Evolutionary conservation across 2,329 filamentous ascomycete genomes (phyloP).

Genomic region (Aplosporella prunicola): DNA sequence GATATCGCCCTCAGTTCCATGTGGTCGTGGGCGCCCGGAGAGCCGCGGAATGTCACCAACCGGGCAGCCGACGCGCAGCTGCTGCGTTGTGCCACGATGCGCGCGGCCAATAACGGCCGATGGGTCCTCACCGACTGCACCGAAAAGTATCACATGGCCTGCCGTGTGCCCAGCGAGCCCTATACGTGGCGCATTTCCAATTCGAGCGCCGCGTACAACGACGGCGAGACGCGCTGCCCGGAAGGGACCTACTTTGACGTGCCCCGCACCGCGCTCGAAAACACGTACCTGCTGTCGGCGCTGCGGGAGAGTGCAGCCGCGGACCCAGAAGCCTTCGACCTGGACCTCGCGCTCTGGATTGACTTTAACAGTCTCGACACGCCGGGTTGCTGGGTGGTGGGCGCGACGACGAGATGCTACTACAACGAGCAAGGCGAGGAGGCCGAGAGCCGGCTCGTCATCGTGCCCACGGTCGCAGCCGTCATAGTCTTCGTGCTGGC

Average conservation of each 20-base stretch:
- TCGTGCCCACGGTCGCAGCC: slow-evolving; percentile 53
- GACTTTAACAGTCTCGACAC: slow-evolving; percentile 52
- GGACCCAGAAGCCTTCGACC: slow-evolving; percentile 15
- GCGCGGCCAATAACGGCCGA: slow-evolving; percentile 36
- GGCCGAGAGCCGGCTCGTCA: slow-evolving; percentile 39
- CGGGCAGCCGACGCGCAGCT: slow-evolving; percentile 18
- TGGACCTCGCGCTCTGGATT: slow-evolving; percentile 39
- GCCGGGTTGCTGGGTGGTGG: slow-evolving; percentile 51
- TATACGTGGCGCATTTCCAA: slow-evolving; percentile 49
- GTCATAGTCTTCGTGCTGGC: slow-evolving; percentile 54
- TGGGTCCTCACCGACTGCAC: slow-evolving; percentile 52
- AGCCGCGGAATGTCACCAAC: slow-evolving; percentile 42
- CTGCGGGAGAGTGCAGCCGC: slow-evolving; percentile 19
- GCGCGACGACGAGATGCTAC: slow-evolving; percentile 48
- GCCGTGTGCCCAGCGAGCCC: slow-evolving; percentile 43
- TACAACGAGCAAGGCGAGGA: slow-evolving; percentile 40
- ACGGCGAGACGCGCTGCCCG: slow-evolving; percentile 39
- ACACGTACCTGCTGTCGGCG: slow-evolving; percentile 40
- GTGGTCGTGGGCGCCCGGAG: slow-evolving; percentile 51
- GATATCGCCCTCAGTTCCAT: slow-evolving; percentile 42
- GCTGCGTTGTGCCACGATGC: slow-evolving; percentile 48
- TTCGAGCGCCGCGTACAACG: slow-evolving; percentile 34
- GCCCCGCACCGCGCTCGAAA: slow-evolving; percentile 55
- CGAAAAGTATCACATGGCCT: slow-evolving; percentile 43
- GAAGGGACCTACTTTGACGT: slow-evolving; percentile 42